phyloP scores from a whole-genome alignment of 129 eudicot species.

The Centella asiatica region DNA sequence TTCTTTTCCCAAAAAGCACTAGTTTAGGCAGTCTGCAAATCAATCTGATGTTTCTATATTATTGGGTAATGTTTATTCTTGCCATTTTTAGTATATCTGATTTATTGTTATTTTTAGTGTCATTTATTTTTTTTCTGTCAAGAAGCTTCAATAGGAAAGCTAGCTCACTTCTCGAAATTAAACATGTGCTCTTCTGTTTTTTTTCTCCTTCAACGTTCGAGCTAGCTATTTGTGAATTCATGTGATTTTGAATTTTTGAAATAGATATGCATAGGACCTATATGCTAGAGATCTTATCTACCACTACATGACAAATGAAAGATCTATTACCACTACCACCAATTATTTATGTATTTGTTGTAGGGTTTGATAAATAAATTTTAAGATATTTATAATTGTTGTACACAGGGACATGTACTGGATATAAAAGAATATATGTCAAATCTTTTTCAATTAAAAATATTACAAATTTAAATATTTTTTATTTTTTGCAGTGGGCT shows the following conservation, averaged over 20 bases:
- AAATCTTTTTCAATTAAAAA: not conserved
- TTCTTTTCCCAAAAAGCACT: too few species aligned
- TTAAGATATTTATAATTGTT: not conserved
- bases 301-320: slow-evolving; percentile 8
- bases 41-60: too few species aligned
- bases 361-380: slow-evolving; percentile 3
- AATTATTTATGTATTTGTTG: slow-evolving; percentile 2
- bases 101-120: too few species aligned
- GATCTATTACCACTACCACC: slow-evolving; percentile 13
- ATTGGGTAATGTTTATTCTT: too few species aligned
- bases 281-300: not conserved
- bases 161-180: too few species aligned
- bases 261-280: slow-evolving; percentile 7
- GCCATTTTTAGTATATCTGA: too few species aligned
- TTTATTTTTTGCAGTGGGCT: slow-evolving; percentile 19
- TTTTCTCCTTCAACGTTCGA: too few species aligned
- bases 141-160: too few species aligned
- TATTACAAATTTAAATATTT: not conserved
- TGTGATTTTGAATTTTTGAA: not conserved
- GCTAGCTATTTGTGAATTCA: too few species aligned
- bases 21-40: too few species aligned
- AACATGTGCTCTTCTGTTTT: too few species aligned
- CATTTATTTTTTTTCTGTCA: too few species aligned
- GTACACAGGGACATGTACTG: slow-evolving; percentile 1
- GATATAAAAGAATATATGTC: not conserved